A percentile compares a stretch with the other conserved stretches of the same genome.
Conservation (phyloP, 352 stramenopile genomes). For the Globisporangium spinosum region DNA sequence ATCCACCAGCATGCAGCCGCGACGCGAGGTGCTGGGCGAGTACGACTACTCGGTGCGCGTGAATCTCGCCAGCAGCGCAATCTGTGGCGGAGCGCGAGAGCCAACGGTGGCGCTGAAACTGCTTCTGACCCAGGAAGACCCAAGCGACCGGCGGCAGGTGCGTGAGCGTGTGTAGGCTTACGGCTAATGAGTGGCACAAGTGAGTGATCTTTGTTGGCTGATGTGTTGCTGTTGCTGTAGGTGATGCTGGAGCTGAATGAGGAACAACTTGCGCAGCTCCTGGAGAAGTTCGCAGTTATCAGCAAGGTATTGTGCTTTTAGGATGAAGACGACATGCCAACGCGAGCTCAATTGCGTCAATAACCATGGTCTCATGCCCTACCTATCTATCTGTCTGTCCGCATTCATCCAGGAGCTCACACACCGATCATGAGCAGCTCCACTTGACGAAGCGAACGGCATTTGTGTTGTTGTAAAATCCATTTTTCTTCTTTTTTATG, state of each 20-base stretch:
- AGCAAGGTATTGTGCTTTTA: conserved; percentile 23
- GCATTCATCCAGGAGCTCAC: conserved; percentile 22
- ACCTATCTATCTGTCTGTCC: background rate
- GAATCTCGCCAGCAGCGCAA: conserved; percentile 50
- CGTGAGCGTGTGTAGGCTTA: background rate
- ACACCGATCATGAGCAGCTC: conserved; percentile 3
- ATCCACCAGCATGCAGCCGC: conserved; percentile 11
- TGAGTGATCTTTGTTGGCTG: background rate
- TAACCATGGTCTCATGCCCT: background rate
- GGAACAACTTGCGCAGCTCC: conserved; percentile 31
- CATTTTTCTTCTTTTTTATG: conserved; percentile 10
- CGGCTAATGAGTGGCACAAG: background rate
- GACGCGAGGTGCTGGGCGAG: conserved; percentile 34
- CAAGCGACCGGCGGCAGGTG: conserved; percentile 36
- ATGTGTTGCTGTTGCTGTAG: conserved; percentile 16
- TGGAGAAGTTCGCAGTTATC: conserved; percentile 37
- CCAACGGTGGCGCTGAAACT: conserved; percentile 54
- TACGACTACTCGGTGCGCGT: conserved; percentile 79
- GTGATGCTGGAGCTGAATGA: conserved; percentile 49
- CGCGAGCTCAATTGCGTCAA: background rate
- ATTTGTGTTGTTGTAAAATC: background rate
- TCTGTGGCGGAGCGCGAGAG: conserved; percentile 40
- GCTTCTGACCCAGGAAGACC: conserved; percentile 23
- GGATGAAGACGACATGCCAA: background rate
- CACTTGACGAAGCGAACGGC: background rate